phyloP scores from a whole-genome alignment of 176 grass and related monocot genomes.

The Tuctoria greenei region DNA sequence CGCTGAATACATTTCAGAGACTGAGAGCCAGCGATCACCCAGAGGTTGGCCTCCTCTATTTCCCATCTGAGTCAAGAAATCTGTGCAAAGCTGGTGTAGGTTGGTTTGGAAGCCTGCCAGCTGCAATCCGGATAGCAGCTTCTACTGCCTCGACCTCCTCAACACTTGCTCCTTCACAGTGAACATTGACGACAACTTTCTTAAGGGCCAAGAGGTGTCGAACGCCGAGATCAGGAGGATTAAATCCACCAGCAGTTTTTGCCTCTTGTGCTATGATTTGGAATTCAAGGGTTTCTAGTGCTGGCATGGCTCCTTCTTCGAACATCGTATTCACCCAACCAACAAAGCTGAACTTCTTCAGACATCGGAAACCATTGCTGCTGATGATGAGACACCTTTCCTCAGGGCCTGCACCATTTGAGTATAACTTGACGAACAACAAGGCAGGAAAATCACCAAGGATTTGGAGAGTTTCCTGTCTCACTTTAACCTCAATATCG shows the following conservation, averaged over 20 bases:
- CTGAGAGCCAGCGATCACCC: no score
- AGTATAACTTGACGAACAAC: slow-evolving; percentile 18
- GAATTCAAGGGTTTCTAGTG: slow-evolving; percentile 36
- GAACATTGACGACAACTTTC: slow-evolving; percentile 5
- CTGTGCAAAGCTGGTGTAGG: slow-evolving; percentile 10
- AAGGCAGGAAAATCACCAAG: slow-evolving; percentile 33
- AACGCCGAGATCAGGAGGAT: slow-evolving; percentile 25
- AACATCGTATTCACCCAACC: slow-evolving; percentile 27
- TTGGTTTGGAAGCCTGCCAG: slow-evolving; percentile 26
- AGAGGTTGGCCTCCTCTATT: no score
- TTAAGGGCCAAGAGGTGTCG: slow-evolving; percentile 24
- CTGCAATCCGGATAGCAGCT: slow-evolving; percentile 7
- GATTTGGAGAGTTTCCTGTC: slow-evolving; percentile 14
- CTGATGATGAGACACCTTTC: slow-evolving; percentile 4
- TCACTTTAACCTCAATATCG: slow-evolving; percentile 26
- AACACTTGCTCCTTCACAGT: slow-evolving; percentile 19
- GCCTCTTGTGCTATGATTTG: slow-evolving; percentile 20
- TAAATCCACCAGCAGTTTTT: neutral
- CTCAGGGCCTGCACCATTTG: neutral
- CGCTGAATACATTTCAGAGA: no score
- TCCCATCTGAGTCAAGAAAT: slow-evolving; percentile 22
- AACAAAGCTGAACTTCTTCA: slow-evolving; percentile 33
- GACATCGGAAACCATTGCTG: slow-evolving; percentile 11
- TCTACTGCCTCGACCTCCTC: slow-evolving; percentile 39
- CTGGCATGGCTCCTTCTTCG: slow-evolving; percentile 35